Evolutionary conservation across 768 basidiomycete species (phyloP), one percentile per base, ranked within the genome.

Genomic region (Mycena pura): DNA sequence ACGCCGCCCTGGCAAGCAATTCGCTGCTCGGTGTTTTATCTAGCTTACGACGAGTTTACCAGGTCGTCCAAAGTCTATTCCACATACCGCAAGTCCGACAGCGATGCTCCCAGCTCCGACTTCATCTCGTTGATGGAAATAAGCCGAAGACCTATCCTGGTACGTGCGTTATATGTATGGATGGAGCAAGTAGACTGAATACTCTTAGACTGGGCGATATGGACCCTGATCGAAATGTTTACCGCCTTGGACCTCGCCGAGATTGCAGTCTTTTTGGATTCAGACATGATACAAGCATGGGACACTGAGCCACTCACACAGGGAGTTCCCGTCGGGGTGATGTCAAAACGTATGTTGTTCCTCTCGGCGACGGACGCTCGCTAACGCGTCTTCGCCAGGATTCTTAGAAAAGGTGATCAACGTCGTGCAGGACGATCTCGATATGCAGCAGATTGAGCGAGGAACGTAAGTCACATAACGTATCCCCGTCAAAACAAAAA

Each of bases 51-150:
- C 15, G 15, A 9, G 3, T 39, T 3, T 2, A 9, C 2, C 50
- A 83, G 82, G 74, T 81, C 22, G 67, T 88, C 2, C 87, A 89
- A 70, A 85, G 84, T 0, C 67, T 93, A 4, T 91, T 84, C 69
- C 84, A 82, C 60, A 80, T 93, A 5, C 91, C 91, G 2, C 91
- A 92, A 80, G 82, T 92, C 41, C 80, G 88, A 24, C 66, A 83
- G 59, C 60, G 74, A 21, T 65, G 80, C 15, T 74, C 77, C 6
- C 73, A 66, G 31, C 59, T 81, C 15, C 71, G 63, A 7, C 65
- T 77, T 24, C 76, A 76, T 15, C 52, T 67, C 22, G 64, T 76
- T 19, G 70, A 74, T 10, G 54, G 57, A 3, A 60, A 68, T 28
- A 32, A 61, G 10, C 67, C 73, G 11, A 48, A 58, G 9, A 61